Evolutionary conservation across 2,329 filamentous ascomycete species (phyloP), one percentile per base, ranked within the genome.

Genomic region (Diaporthe ilicicola): DNA sequence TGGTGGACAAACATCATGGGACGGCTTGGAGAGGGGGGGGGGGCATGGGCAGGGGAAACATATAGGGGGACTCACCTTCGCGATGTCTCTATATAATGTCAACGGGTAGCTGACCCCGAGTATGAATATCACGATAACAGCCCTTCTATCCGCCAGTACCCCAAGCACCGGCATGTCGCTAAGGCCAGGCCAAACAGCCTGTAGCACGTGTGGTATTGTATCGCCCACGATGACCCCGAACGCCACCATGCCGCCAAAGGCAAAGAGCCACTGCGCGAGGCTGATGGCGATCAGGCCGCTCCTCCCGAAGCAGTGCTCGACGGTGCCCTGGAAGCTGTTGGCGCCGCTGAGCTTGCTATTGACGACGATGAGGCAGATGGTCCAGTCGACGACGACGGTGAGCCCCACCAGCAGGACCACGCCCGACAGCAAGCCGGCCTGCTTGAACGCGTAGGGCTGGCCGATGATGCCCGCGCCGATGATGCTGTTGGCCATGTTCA

Each of bases 401-500:
- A 99, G 87, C 8, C 83, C 87, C 32, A 97, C 82, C 24, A 99
- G 88, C 69, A 99, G 87, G 56, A 94, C 77, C 7, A 95, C 86
- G 34, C 96, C 96, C 46, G 93, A 92, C 19, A 93, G 80, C 76
- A 99, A 88, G 8, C 96, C 96, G 9, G 96, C 96, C 83, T 98
- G 95, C 71, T 90, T 90, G 79, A 99, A 92, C n/a, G 96, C 96
- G 82, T 98, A 99, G 15, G 96, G 95, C 82, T 99, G 96, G 4
- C 93, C 90, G 77, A 92, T 92, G 81, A 92, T 92, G 66, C 90
- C 90, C 2, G 90, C 91, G 48, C 90, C 91, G 75, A 99, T 98
- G 80, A 99, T 99, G 77, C 93, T 97, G 84, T 99, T 99, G 74
- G 96, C 95, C 96, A 99, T 99, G 83, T 99, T 99, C 94, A 98